phyloP scores from a whole-genome alignment of 2,329 filamentous ascomycete species.

The Dothideomycetes sp. region DNA sequence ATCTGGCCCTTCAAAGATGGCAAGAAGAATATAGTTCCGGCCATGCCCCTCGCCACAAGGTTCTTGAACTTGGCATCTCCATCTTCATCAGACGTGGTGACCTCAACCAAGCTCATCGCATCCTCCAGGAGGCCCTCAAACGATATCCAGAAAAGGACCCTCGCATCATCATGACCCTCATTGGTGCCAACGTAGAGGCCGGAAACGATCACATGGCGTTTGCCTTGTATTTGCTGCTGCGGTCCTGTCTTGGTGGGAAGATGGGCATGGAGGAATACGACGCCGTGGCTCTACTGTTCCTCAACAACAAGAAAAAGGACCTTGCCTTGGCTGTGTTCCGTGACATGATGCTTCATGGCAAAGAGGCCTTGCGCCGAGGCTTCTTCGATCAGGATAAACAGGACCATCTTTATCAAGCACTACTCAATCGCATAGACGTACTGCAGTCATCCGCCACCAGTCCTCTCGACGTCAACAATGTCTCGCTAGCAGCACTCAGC shows the following conservation, averaged over 20 bases:
- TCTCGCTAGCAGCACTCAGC: slow-evolving; percentile 39
- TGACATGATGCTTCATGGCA: slow-evolving; percentile 64
- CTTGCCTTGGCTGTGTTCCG: slow-evolving; percentile 68
- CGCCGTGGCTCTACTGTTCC: slow-evolving; percentile 56
- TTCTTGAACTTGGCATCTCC: slow-evolving; percentile 54
- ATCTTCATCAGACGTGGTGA: slow-evolving; percentile 52
- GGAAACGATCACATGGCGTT: slow-evolving; percentile 49
- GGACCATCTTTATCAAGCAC: slow-evolving; percentile 27
- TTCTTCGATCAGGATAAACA: slow-evolving; percentile 30
- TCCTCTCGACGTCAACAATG: slow-evolving; percentile 32
- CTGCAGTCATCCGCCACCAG: slow-evolving; percentile 3
- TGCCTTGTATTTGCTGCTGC: slow-evolving; percentile 54
- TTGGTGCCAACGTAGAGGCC: slow-evolving; percentile 52
- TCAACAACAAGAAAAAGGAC: slow-evolving; percentile 53
- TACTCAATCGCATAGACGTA: slow-evolving; percentile 12
- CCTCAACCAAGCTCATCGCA: slow-evolving; percentile 46
- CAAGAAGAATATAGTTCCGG: slow-evolving; percentile 13
- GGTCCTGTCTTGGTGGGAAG: slow-evolving; percentile 44
- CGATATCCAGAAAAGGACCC: slow-evolving; percentile 35
- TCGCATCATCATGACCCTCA: slow-evolving; percentile 55
- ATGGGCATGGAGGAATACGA: slow-evolving; percentile 71
- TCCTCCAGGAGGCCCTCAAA: slow-evolving; percentile 44
- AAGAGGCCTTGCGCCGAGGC: neutral
- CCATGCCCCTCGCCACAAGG: slow-evolving; percentile 14
- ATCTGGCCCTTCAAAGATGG: slow-evolving; percentile 23